Evolutionary conservation across 805 yeast genomes (phyloP), one percentile per base, ranked within the genome.

Genomic region (Cyberlindnera xishuangbannaensis): DNA sequence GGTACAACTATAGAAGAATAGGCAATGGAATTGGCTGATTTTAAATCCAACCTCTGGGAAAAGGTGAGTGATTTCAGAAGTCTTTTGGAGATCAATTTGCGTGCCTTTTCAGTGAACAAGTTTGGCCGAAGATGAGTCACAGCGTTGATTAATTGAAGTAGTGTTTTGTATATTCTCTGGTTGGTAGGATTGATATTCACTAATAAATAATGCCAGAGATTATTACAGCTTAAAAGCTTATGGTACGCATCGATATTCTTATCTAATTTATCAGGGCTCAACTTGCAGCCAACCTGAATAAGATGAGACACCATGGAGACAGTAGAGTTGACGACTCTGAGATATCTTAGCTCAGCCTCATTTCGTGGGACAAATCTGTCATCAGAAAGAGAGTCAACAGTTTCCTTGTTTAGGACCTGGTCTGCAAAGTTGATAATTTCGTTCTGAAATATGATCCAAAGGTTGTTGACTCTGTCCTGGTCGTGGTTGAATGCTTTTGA

Each of bases 381-480:
- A 48, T 88, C 96, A 2, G 88, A 76, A 15, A 88, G 55, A 1
- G 86, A 70, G 12, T 71, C 76, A 4, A 67, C 68, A 3, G 73
- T 62, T 51, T 87, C 95, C 20, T 59, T 53, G 12, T 69, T 55
- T 7, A 84, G 47, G 0, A 73, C 63, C 22, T 76, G 73, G 27
- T 64, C 59, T 10, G 75, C 62, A 39, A 71, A 76, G 30, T 71
- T 71, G 13, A 83, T 44, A 11, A 84, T 68, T 33, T 72, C 79
- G 4, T 58, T 60, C 33, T 61, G 62, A 48, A 84, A 83, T 0
- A 78, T 55, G 16, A 59, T 59, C 81, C 88, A 79, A 5, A 86
- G 53, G 29, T 72, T 69, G 23, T 65, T 64, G 8, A 78, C 58
- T 48, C 76, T 77, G 35, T 65, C 65, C 28, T 69, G 72, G 29